Evolutionary conservation across 306 rosid species (phyloP), one percentile per base, ranked within the genome.

Genomic region (Inga laurina): DNA sequence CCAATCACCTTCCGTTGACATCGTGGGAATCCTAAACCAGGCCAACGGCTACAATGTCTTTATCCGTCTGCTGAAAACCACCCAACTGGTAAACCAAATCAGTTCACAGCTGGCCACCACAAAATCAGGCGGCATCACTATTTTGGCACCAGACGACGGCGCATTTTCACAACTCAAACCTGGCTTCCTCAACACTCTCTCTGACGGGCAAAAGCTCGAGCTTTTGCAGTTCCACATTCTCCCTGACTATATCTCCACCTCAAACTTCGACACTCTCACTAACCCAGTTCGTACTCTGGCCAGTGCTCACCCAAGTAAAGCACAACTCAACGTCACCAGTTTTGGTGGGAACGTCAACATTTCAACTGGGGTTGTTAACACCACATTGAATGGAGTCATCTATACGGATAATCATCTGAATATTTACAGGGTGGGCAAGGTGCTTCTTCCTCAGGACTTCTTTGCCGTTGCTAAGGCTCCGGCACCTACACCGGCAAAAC

Each of bases 261-360:
- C 97, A 0, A 93, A 90, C 62, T 91, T 93, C 56, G 92, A 93
- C 64, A 91, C 97, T 0, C 52, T 93, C n/a, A 91, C 92, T 37
- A 91, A 93, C 83, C 93, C 95, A 0, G 85, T 93, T 0, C 74
- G 92, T 59, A 93, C 97, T 10, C 87, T 91, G 37, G 95, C 93
- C 0, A 91, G 97, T 1, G 85, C 86, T 21, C 84, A 83, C 80
- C 88, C 77, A 1, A 79, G 88, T 2, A 90, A 84, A 57, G 78
- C 78, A 21, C 92, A 91, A 30, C 81, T 93, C 0, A 87, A 93
- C 45, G 93, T 93, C n/a, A 90, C 90, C 4, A 93, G 91, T 27
- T 85, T 82, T 19, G 88, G 90, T 5, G 93, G 90, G 4, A 76
- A 73, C 37, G 97, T 93, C 7, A 93, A 93, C 69, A 72, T 89